phyloP scores from a whole-genome alignment of 2,329 filamentous ascomycete species.

The Colletotrichum chlorophyti region DNA sequence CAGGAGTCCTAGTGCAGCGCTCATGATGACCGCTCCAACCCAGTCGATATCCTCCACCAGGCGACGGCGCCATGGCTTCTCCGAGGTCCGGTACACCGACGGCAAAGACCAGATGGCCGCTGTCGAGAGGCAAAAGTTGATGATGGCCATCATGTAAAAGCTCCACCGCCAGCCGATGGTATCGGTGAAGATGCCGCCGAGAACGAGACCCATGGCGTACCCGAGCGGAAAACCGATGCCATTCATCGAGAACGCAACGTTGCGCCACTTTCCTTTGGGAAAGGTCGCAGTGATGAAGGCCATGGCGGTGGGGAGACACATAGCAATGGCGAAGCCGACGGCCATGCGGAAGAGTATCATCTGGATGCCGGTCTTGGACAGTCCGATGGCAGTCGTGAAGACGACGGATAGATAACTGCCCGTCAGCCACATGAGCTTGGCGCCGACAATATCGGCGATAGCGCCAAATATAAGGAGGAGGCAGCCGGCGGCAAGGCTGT shows the following conservation, averaged over 20 bases:
- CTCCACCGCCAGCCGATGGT: conserved; percentile 54
- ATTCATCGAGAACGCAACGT: conserved; percentile 50
- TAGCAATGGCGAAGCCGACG: conserved; percentile 43
- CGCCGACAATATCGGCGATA: conserved; percentile 44
- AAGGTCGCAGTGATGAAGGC: conserved; percentile 46
- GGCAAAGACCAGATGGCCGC: conserved; percentile 46
- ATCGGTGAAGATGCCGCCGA: conserved; percentile 56
- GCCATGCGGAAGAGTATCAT: conserved; percentile 45
- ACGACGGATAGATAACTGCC: conserved; percentile 40
- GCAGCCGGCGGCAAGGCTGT: conserved; percentile 36
- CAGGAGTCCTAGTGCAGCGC: conserved; percentile 53
- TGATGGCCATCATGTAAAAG: conserved; percentile 47
- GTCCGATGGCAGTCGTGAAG: conserved; percentile 42
- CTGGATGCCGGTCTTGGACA: conserved; percentile 42
- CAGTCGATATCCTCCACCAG: conserved; percentile 56
- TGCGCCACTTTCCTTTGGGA: conserved; percentile 42
- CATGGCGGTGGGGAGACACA: conserved; percentile 46
- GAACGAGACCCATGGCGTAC: conserved; percentile 55
- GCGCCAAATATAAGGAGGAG: conserved; percentile 45
- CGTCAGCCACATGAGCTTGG: conserved; percentile 40
- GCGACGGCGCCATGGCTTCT: conserved; percentile 35
- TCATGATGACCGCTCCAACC: conserved; percentile 55
- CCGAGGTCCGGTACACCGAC: conserved; percentile 29
- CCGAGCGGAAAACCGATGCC: conserved; percentile 54
- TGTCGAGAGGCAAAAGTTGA: conserved; percentile 44